These are phyloP conservation scores for Polyplosphaeria fusca DNA, from an alignment of 495 filamentous ascomycete species.

Conservation along the genomic window DNA sequence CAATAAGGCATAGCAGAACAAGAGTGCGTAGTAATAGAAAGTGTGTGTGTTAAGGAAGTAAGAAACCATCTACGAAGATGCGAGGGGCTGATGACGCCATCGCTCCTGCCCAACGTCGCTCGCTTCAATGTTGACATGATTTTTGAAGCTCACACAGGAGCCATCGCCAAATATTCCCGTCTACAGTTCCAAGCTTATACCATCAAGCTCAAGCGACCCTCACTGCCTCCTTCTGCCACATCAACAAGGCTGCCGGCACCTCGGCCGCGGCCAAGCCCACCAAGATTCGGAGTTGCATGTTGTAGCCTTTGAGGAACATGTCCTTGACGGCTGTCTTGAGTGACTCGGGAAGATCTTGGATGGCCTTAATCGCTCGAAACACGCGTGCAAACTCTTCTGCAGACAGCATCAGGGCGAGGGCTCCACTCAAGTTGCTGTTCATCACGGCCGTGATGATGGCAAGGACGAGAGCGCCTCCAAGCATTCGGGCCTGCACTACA, in stretches of 20 bases:
- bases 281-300: slow-evolving; percentile 22
- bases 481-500: slow-evolving; percentile 8
- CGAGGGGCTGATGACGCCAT: too few species aligned
- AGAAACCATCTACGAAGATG: too few species aligned
- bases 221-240: slow-evolving; percentile 8
- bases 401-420: background rate
- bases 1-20: background rate
- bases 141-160: too few species aligned
- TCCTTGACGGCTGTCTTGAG: slow-evolving; percentile 1
- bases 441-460: slow-evolving; percentile 16
- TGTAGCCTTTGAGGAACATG: slow-evolving; percentile 7
- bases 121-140: too few species aligned
- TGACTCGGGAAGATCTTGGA: background rate
- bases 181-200: too few species aligned
- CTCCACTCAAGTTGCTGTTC: background rate
- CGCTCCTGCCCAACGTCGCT: too few species aligned
- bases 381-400: background rate
- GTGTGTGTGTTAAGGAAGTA: too few species aligned
- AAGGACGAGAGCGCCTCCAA: slow-evolving; percentile 15
- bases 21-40: too few species aligned
- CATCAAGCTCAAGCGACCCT: background rate
- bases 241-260: background rate
- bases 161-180: too few species aligned
- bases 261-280: slow-evolving; percentile 14
- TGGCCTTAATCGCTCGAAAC: background rate